Evolutionary conservation across 331 rosid species (phyloP), one percentile per base, ranked within the genome.

Genomic region (Prunus yedoensis): DNA sequence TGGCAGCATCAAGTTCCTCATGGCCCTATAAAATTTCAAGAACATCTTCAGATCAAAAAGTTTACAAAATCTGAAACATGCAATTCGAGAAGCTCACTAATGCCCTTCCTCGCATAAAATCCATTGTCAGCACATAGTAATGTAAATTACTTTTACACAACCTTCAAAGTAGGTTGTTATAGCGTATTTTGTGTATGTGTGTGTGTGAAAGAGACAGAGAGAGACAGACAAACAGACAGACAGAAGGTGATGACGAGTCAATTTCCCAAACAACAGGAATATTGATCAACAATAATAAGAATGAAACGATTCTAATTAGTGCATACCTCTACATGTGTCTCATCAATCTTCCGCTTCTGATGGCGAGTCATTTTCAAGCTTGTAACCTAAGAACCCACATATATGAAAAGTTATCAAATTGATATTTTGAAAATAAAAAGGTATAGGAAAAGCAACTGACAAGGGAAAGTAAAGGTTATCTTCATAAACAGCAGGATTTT

Each of bases 1-100:
- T 95, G 57, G 99, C 99, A 82, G 99, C 99, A 86, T 95, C 99
- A 78, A 95, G 98, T 85, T 95, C 99, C 81, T 95, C 99, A 53
- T 95, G 99, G 53, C 98, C 99, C 98, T 95, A 83, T 28, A 71
- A 30, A 43, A 77, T 73, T 69, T 63, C 65, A 79, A 35, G 61
- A n/a, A 52, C 49, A 25, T 21, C 51, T 18, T 70, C 35, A 58
- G 45, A 27, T 63, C 3, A 74, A 2, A 56, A 50, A 70, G n/a
- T 38, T 23, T 8, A 78, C 77, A 52, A 70, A 41, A 23, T 68
- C 68, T 35, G 35, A 82, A 76, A 68, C 67, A 46, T 7, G 11
- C 38, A 62, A 70, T 21, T 18, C 16, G 4, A 53, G 23, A 20
- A 8, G 21, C 56, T 50, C 13, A 49, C 32, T 52, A 27, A 15